Base-by-base conservation (phyloP, 805 yeast genomes). In the Suhomyces sp. region DNA sequence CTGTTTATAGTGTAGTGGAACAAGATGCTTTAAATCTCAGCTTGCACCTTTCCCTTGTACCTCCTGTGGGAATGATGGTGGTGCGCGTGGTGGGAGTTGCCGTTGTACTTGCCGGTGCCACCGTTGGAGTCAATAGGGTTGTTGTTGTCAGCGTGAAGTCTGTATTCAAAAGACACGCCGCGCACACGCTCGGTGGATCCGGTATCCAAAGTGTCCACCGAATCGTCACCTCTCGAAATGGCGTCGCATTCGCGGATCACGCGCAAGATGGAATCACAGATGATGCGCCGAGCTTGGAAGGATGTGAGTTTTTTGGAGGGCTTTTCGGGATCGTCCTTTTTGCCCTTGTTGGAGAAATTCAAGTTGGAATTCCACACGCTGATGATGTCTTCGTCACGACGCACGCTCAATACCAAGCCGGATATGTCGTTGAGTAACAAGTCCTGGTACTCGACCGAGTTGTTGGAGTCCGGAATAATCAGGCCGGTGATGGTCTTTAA, bases 291-390 rank as follows among this genome's bases (percentile, higher is more conserved):
- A 17, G 78, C 77, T 55, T 71, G 73, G 61, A 77, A 76, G 25
- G 76, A 68, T 7, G 79, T 73, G 53, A 75, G 64, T 48, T 67
- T 68, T 56, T 55, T 65, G 60, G 52, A 52, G 49, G 51, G 58
- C 53, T 58, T 64, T 45, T 62, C 68, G 10, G 17, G 17, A 4
- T 53, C 60, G 35, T 55, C 61, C 46, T 59, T 60, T 47, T 60
- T 63, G 47, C 46, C 57, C 53, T 57, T 53, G 47, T 63, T 60
- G 37, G 63, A 54, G 51, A 72, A 71, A 48, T 72, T 71, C 41
- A 73, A 60, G 59, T 80, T 79, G 19, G 79, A 74, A 66, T 83
- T 84, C 90, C 90, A 85, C 46, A 85, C 72, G 51, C 81, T 72
- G 49, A 85, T 71, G 35, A 82, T 77, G 57, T 81, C 84, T 54